A percentile compares a stretch with the other conserved stretches of the same genome.
Conservation (phyloP, 176 grass and related monocot species). For the Rhynchospora pubera region DNA sequence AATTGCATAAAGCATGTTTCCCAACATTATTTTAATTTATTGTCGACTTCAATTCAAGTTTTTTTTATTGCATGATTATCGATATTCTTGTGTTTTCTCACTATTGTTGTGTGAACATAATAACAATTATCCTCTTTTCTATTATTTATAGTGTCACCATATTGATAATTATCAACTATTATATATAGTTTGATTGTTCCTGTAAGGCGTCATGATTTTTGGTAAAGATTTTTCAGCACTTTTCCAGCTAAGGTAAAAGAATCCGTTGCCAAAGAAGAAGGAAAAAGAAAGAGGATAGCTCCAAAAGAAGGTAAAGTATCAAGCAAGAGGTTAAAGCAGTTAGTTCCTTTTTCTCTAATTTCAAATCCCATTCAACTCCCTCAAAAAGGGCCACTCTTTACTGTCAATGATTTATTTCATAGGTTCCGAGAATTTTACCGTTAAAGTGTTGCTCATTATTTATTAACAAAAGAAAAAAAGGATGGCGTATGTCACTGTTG, state of each 20-base stretch:
- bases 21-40: background rate
- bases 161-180: background rate
- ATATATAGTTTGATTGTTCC: background rate
- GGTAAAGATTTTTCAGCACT: conserved; percentile 3
- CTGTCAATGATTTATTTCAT: background rate
- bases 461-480: background rate
- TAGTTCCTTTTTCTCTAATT: background rate
- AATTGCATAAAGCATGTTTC: background rate
- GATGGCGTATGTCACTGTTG: background rate
- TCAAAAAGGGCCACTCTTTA: background rate
- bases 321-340: background rate
- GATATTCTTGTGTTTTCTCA: background rate
- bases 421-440: conserved; percentile 13
- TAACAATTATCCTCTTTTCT: background rate
- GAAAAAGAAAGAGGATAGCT: conserved; percentile 15
- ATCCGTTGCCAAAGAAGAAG: conserved; percentile 12
- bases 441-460: conserved; percentile 16
- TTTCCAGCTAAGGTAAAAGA: conserved; percentile 2
- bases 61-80: background rate
- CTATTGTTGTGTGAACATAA: background rate
- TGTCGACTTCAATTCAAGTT: background rate
- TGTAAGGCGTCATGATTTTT: conserved; percentile 15
- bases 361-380: conserved; percentile 2
- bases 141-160: background rate
- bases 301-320: conserved; percentile 60